Conservation (phyloP, 1,284 basidiomycete genomes). For the Ustilago xerochloae region DNA sequence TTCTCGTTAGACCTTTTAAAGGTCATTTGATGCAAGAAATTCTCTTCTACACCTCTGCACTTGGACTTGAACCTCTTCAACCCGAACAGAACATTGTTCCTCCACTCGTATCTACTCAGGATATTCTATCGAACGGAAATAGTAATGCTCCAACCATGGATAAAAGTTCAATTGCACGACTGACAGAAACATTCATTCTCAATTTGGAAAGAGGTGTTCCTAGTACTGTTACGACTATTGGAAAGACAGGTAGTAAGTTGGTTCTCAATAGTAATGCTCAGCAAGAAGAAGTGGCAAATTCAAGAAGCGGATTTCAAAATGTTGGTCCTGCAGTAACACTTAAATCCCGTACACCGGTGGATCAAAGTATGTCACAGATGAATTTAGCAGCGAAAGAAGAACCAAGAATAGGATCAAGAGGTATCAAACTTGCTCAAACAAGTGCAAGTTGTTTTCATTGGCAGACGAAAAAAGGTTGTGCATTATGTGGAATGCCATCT, state of each 20-base stretch:
- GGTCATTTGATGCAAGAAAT: constrained; percentile 49
- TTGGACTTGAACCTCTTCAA: constrained; percentile 22
- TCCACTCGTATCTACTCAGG: constrained; percentile 3
- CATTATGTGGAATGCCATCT: constrained; percentile 57
- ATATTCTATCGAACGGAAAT: constrained; percentile 8
- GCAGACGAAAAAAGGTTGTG: constrained; percentile 38
- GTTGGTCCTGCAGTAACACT: constrained; percentile 43
- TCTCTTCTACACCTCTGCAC: constrained; percentile 35
- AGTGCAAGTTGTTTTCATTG: constrained; percentile 38
- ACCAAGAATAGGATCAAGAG: constrained; percentile 53
- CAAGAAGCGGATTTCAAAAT: constrained; percentile 20
- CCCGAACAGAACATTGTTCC: constrained; percentile 32
- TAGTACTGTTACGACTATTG: constrained; percentile 61
- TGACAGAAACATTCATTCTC: constrained; percentile 60
- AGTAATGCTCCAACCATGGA: constrained; percentile 31
- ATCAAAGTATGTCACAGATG: constrained; percentile 1
- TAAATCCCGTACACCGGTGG: background rate
- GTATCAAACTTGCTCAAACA: constrained; percentile 41
- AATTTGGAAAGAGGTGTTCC: constrained; percentile 62
- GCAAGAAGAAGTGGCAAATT: background rate
- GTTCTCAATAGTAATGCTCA: constrained; percentile 32
- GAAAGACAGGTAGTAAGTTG: constrained; percentile 61
- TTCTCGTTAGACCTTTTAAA: constrained; percentile 54
- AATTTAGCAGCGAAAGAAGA: background rate
- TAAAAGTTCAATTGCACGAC: constrained; percentile 54